These are phyloP conservation scores for Cerrena zonata DNA, from an alignment of 1,284 basidiomycete genomes.

Conservation along the genomic window DNA sequence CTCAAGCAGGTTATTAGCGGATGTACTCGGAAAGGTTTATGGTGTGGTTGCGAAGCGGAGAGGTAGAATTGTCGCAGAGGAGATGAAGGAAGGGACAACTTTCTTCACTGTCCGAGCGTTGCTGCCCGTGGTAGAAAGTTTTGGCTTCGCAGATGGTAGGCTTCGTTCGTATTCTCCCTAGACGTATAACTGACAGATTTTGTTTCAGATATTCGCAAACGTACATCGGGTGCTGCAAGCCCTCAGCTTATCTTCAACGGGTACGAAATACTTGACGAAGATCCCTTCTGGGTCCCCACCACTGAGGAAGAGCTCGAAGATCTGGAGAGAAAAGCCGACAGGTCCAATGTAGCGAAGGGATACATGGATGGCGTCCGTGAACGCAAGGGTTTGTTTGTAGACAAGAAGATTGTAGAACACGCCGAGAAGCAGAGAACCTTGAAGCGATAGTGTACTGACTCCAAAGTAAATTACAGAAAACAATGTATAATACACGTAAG, in stretches of 20 bases:
- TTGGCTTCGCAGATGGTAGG: slow-evolving; percentile 92
- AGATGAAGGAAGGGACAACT: slow-evolving; percentile 96
- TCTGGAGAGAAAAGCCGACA: slow-evolving; percentile 91
- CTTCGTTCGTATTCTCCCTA: neutral
- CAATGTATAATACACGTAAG: neutral
- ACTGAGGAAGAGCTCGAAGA: slow-evolving; percentile 98
- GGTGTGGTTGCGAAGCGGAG: slow-evolving; percentile 87
- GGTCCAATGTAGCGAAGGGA: slow-evolving; percentile 86
- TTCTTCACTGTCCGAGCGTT: slow-evolving; percentile 91
- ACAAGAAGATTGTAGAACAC: slow-evolving; percentile 86
- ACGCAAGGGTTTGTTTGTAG: slow-evolving; percentile 93
- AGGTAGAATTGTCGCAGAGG: slow-evolving; percentile 90
- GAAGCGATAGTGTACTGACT: slow-evolving; percentile 51
- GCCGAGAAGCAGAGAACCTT: slow-evolving; percentile 97
- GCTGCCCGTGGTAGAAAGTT: slow-evolving; percentile 94
- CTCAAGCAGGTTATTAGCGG: slow-evolving; percentile 49
- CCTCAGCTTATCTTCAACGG: slow-evolving; percentile 96
- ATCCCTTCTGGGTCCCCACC: slow-evolving; percentile 98
- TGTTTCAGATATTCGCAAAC: slow-evolving; percentile 88
- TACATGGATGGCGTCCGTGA: slow-evolving; percentile 92
- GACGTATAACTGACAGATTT: slow-evolving; percentile 4
- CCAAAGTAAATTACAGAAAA: neutral
- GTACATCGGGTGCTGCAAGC: slow-evolving; percentile 92
- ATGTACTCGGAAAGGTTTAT: slow-evolving; percentile 96
- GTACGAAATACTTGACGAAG: slow-evolving; percentile 85